Evolutionary conservation across 345 rosid species (phyloP).

Genomic region (Passiflora organensis): DNA sequence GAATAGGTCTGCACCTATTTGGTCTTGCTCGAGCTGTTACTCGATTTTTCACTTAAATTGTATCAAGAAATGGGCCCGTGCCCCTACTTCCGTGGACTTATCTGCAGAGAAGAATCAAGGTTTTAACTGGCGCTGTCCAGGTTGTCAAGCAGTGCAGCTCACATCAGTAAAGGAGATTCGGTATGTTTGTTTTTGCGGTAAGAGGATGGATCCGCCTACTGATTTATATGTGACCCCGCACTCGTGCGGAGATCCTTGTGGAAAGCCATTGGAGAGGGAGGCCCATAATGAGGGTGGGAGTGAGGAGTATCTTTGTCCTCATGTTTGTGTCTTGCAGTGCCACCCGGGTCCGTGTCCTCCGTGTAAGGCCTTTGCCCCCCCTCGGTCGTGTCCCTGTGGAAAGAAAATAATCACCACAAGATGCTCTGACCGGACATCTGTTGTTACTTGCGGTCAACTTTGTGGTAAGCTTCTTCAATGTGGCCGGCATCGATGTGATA

Average conservation of each 20-base stretch:
- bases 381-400: conserved; percentile 76
- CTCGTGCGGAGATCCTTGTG: conserved; percentile 97
- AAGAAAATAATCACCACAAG: conserved; percentile 73
- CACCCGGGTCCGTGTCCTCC: conserved; percentile 99
- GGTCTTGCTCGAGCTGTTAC: conserved; percentile 96
- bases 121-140: conserved; percentile 94
- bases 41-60: conserved; percentile 91
- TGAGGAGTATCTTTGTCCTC: conserved; percentile 75
- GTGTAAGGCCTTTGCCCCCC: conserved; percentile 91
- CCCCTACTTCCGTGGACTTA: conserved; percentile 82
- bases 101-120: conserved; percentile 78
- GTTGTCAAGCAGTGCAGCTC: conserved; percentile 89
- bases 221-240: conserved; percentile 94
- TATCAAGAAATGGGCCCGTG: conserved; percentile 92
- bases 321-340: conserved; percentile 89
- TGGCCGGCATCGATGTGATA: conserved; percentile 65
- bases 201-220: conserved; percentile 78
- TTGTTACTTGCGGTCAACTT: conserved; percentile 65
- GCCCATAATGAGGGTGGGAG: conserved; percentile 25
- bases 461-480: conserved; percentile 79
- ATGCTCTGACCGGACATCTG: conserved; percentile 75
- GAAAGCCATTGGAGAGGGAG: conserved; percentile 74
- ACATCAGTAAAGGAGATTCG: conserved; percentile 65
- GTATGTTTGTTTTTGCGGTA: conserved; percentile 79
- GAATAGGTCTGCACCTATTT: conserved; percentile 60